A percentile compares a stretch with the other conserved stretches of the same genome.
These are phyloP conservation scores for Colletotrichum sp. DNA, from an alignment of 2,329 filamentous ascomycete species.

Conservation along the genomic window DNA sequence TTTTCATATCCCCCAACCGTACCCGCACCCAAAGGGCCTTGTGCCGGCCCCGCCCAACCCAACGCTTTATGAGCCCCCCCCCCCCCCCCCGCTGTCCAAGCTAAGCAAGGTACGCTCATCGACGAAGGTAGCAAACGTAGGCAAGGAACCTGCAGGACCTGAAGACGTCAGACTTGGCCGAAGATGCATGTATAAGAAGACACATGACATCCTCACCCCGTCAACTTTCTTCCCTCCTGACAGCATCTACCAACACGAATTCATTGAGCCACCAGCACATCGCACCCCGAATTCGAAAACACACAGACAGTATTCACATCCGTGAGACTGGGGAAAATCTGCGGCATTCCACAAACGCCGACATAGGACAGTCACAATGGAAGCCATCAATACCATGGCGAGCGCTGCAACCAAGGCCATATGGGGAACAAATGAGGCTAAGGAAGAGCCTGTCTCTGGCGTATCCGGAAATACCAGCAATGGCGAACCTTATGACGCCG, in stretches of 20 bases:
- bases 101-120: neutral
- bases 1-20: no score
- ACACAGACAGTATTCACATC: neutral
- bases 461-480: conserved; percentile 68
- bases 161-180: conserved; percentile 12
- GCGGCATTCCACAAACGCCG: neutral
- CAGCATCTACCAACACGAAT: neutral
- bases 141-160: neutral
- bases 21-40: no score
- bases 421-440: conserved; percentile 45
- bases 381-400: conserved; percentile 64
- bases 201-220: neutral
- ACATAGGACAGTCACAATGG: conserved; percentile 51
- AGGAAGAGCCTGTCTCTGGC: conserved; percentile 74
- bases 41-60: no score
- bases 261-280: neutral
- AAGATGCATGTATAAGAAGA: neutral
- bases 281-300: neutral
- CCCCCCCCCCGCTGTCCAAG: neutral
- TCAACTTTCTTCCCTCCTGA: neutral
- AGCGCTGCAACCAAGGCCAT: conserved; percentile 44
- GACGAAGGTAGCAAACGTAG: neutral
- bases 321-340: neutral
- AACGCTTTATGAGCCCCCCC: no score
- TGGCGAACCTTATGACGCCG: conserved; percentile 79